Conservation (phyloP, 192 early-diverging fungal genomes). For the Coemansia sp. region DNA sequence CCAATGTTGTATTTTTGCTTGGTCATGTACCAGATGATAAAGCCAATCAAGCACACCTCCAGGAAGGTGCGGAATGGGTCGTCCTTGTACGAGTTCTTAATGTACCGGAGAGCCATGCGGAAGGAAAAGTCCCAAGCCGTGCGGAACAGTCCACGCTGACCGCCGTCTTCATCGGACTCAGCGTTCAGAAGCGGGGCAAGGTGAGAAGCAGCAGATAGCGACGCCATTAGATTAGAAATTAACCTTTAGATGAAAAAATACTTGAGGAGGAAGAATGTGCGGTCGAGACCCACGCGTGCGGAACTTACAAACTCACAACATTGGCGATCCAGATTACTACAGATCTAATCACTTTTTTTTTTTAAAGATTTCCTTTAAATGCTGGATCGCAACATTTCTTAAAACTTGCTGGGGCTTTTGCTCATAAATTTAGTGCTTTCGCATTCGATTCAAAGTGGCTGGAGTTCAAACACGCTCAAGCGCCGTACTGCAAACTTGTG, state of each 20-base stretch:
- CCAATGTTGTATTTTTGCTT: conserved; percentile 80
- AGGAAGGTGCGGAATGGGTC: conserved; percentile 88
- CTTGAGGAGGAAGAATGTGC: not conserved
- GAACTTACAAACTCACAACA: not conserved
- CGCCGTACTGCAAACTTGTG: not conserved
- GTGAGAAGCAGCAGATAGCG: conserved; percentile 3
- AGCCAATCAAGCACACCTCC: conserved; percentile 80
- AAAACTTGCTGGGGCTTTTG: not conserved
- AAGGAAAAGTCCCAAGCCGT: conserved; percentile 56
- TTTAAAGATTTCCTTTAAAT: not conserved
- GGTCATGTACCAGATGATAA: conserved; percentile 87
- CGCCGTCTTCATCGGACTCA: not conserved
- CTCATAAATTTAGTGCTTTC: not conserved
- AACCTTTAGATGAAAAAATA: not conserved
- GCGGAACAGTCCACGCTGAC: conserved; percentile 30
- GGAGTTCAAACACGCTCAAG: not conserved
- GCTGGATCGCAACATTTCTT: not conserved
- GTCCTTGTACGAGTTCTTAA: conserved; percentile 90
- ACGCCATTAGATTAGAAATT: conserved; percentile 20
- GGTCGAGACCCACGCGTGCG: not conserved
- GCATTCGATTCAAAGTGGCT: not conserved
- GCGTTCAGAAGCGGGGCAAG: not conserved
- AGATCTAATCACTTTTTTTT: not conserved
- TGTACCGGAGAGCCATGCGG: conserved; percentile 75
- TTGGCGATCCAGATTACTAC: not conserved